Percentiles rank a stretch among this genome's conserved stretches.
phyloP scores from a whole-genome alignment of 768 basidiomycete genomes.

The Pleurotus giganteus region DNA sequence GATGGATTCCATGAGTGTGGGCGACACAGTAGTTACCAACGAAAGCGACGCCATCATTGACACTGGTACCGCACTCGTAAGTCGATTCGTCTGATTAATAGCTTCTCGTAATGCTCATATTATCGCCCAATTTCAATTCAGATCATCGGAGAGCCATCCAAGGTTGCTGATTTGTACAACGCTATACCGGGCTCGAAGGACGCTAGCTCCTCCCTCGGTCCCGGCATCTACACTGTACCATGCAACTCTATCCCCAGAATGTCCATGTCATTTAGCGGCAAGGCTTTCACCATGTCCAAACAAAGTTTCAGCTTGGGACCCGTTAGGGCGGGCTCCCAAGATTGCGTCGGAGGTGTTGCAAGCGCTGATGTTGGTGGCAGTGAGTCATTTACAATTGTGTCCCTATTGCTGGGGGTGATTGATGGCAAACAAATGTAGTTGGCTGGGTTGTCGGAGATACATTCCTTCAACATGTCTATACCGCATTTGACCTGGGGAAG shows the following conservation, averaged over 20 bases:
- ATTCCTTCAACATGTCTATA: constrained; percentile 4
- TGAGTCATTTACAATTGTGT: background rate
- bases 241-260: constrained; percentile 13
- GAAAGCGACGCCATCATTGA: constrained; percentile 31
- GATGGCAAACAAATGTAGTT: background rate
- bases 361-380: constrained; percentile 33
- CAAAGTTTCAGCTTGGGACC: constrained; percentile 34
- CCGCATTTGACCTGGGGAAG: constrained; percentile 1
- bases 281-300: constrained; percentile 12
- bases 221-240: constrained; percentile 8
- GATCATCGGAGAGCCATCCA: constrained; percentile 20
- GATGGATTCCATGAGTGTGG: constrained; percentile 27
- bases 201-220: background rate
- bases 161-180: constrained; percentile 19
- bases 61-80: constrained; percentile 42
- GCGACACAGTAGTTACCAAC: constrained; percentile 17
- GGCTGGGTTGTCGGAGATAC: background rate
- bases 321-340: constrained; percentile 38
- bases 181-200: background rate
- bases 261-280: constrained; percentile 16
- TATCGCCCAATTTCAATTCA: no score
- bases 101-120: no score
- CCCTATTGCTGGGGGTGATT: no score
- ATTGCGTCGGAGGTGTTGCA: constrained; percentile 54
- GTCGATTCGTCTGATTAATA: no score